phyloP scores from a whole-genome alignment of 1,284 basidiomycete species.

The Cutaneotrichosporon cavernicola region DNA sequence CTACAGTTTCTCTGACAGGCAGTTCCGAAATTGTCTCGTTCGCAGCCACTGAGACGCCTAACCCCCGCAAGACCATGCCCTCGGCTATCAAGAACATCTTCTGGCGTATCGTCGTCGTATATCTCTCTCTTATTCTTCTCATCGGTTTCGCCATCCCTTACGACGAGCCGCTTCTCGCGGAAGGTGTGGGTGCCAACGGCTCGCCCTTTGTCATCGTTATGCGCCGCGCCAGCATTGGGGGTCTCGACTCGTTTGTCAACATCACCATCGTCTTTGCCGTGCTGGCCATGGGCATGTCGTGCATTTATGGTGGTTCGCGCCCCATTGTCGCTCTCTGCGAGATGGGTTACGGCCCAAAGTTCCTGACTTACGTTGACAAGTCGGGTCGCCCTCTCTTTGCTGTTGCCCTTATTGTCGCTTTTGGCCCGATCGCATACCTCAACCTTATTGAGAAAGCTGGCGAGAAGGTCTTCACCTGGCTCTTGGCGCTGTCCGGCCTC shows the following conservation, averaged over 20 bases:
- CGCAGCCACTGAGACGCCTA: conserved; percentile 48
- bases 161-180: conserved; percentile 43
- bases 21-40: conserved; percentile 82
- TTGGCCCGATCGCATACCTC: conserved; percentile 53
- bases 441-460: conserved; percentile 43
- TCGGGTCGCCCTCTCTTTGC: conserved; percentile 56
- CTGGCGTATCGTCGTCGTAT: conserved; percentile 58
- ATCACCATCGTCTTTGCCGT: conserved; percentile 37
- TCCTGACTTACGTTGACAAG: conserved; percentile 57
- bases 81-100: conserved; percentile 49
- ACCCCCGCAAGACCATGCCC: conserved; percentile 36
- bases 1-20: background rate
- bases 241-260: conserved; percentile 45
- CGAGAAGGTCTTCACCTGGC: conserved; percentile 51
- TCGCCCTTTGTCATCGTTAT: conserved; percentile 59
- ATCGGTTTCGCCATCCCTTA: conserved; percentile 56
- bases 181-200: conserved; percentile 52
- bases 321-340: conserved; percentile 50
- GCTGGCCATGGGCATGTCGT: conserved; percentile 48
- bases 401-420: conserved; percentile 47
- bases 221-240: conserved; percentile 51
- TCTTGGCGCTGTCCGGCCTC: conserved; percentile 57
- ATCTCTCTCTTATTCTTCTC: conserved; percentile 55
- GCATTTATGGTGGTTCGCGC: conserved; percentile 50
- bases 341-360: conserved; percentile 54